A percentile compares a stretch with the other conserved stretches of the same genome.
These are phyloP conservation scores for Sarocladiaceae sp. DNA, from an alignment of 2,329 filamentous ascomycete genomes.

Conservation along the genomic window DNA sequence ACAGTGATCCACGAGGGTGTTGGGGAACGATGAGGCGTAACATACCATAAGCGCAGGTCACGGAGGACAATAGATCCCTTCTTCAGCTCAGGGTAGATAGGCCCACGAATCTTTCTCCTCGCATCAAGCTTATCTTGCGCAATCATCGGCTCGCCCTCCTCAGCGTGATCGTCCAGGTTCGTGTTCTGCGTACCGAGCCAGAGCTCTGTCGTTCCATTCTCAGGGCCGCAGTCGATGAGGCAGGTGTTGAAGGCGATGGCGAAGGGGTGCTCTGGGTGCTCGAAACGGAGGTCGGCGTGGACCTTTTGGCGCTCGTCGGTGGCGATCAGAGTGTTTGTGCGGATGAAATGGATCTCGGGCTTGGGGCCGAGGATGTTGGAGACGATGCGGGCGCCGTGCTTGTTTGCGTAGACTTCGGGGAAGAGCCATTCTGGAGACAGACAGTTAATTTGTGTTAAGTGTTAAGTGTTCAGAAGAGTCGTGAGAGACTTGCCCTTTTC, in stretches of 20 bases:
- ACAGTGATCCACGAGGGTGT: neutral
- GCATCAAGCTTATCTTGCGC: conserved; percentile 8
- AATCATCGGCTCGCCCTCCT: conserved; percentile 12
- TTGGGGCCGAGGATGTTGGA: conserved; percentile 17
- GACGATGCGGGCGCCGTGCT: conserved; percentile 15
- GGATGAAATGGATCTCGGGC: conserved; percentile 18
- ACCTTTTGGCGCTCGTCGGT: conserved; percentile 11
- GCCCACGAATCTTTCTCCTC: conserved; percentile 10
- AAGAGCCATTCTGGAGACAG: conserved; percentile 16
- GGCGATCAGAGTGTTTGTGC: conserved; percentile 16
- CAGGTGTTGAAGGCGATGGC: conserved; percentile 11
- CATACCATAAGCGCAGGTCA: conserved; percentile 15
- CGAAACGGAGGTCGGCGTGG: conserved; percentile 11
- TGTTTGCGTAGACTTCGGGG: conserved; percentile 23
- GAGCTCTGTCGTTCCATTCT: conserved; percentile 16
- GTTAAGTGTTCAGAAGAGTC: neutral
- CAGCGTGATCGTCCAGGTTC: conserved; percentile 6
- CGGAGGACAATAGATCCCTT: conserved; percentile 15
- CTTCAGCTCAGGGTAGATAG: conserved; percentile 11
- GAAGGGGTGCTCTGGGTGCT: conserved; percentile 11
- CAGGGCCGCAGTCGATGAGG: conserved; percentile 11
- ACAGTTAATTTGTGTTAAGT: neutral
- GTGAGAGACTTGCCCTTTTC: conserved; percentile 13
- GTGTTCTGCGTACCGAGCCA: conserved; percentile 14
- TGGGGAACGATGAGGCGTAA: neutral